Evolutionary conservation across 2,329 filamentous ascomycete genomes (phyloP).

Genomic region (Fusarium metavorans): DNA sequence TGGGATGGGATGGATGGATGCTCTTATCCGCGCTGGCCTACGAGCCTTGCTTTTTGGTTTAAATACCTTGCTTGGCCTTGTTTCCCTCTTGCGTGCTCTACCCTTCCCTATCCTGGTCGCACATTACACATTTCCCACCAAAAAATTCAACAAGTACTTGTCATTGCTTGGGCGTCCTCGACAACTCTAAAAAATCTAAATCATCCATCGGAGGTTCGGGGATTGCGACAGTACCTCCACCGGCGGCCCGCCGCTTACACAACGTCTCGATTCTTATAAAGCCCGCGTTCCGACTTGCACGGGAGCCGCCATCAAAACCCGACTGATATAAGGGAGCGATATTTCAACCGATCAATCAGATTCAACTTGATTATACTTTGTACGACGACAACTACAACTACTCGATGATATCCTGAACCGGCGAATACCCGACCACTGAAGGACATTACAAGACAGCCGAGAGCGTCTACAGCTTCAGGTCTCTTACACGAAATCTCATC

Average conservation of each 20-base stretch:
- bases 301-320: neutral
- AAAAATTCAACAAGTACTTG: neutral
- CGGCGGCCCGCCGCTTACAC: slow-evolving; percentile 29
- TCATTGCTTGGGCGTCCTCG: neutral
- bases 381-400: neutral
- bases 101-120: neutral
- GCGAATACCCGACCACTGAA: neutral
- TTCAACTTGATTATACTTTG: neutral
- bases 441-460: slow-evolving; percentile 6
- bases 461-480: slow-evolving; percentile 19
- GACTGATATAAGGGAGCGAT: slow-evolving; percentile 2
- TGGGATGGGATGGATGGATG: slow-evolving; percentile 24
- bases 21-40: slow-evolving; percentile 24
- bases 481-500: neutral
- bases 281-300: slow-evolving; percentile 19
- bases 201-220: slow-evolving; percentile 33
- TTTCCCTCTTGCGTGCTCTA: slow-evolving; percentile 5
- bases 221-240: slow-evolving; percentile 28
- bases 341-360: slow-evolving; percentile 2
- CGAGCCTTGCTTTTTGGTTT: slow-evolving; percentile 17
- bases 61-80: slow-evolving; percentile 38
- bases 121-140: neutral
- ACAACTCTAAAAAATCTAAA: slow-evolving; percentile 4
- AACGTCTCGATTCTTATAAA: slow-evolving; percentile 17
- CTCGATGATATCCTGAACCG: slow-evolving; percentile 29